Evolutionary conservation across 1,284 basidiomycete genomes (phyloP).

Genomic region (Sanghuangporus sanghuang): DNA sequence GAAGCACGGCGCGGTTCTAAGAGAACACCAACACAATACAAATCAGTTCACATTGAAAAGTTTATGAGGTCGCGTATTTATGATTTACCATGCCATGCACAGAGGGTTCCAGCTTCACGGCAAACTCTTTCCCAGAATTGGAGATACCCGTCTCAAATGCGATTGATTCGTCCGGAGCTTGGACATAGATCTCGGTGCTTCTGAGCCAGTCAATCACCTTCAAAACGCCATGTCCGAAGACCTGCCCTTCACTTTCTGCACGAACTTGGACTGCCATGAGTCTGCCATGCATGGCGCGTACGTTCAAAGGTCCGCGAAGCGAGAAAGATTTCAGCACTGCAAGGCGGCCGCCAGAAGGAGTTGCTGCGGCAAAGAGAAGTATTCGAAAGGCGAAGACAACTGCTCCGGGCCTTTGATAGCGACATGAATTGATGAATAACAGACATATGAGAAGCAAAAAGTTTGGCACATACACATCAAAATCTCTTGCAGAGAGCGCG

Average conservation of each 20-base stretch:
- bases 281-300: slow-evolving; percentile 8
- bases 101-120: slow-evolving; percentile 6
- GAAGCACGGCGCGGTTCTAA: slow-evolving; percentile 12
- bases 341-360: background rate
- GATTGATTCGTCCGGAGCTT: background rate
- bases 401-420: background rate
- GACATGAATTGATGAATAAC: background rate
- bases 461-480: background rate
- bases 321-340: background rate
- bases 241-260: background rate
- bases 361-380: background rate
- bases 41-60: background rate
- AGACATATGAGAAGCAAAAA: background rate
- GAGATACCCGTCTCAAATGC: background rate
- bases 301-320: slow-evolving; percentile 1
- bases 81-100: slow-evolving; percentile 1
- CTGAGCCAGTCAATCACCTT: slow-evolving; percentile 14
- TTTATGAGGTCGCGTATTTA: background rate
- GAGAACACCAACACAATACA: background rate
- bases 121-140: background rate
- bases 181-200: background rate
- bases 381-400: slow-evolving; percentile 2
- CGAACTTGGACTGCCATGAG: slow-evolving; percentile 7
- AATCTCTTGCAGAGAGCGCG: slow-evolving; percentile 9
- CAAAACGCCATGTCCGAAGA: slow-evolving; percentile 1